Conservation (phyloP, 2,329 filamentous ascomycete species). For the Monosporascus cannonballus region DNA sequence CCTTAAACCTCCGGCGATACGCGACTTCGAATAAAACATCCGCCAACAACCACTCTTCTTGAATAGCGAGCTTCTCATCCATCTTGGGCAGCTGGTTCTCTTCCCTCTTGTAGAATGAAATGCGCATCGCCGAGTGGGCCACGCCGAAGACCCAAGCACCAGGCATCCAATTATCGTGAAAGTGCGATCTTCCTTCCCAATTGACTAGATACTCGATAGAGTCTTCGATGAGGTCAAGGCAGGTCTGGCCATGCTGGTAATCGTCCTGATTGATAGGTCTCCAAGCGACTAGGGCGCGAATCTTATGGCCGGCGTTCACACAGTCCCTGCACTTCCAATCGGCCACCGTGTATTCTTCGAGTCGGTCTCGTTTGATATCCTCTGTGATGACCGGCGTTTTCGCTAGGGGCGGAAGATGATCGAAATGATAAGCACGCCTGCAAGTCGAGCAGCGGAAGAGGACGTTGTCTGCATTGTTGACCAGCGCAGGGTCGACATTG, state of each 20-base stretch:
- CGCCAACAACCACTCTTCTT: constrained; percentile 76
- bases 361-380: constrained; percentile 52
- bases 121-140: constrained; percentile 57
- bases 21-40: constrained; percentile 86
- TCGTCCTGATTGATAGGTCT: constrained; percentile 57
- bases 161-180: constrained; percentile 78
- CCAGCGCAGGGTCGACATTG: constrained; percentile 49
- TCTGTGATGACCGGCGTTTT: constrained; percentile 32
- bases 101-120: constrained; percentile 68
- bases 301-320: constrained; percentile 54
- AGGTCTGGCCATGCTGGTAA: constrained; percentile 46
- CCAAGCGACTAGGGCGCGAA: constrained; percentile 83
- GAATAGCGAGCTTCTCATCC: constrained; percentile 71
- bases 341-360: constrained; percentile 61
- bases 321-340: constrained; percentile 82
- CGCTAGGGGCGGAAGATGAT: constrained; percentile 62
- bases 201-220: constrained; percentile 91
- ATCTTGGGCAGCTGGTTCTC: constrained; percentile 58
- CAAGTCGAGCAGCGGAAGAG: constrained; percentile 80
- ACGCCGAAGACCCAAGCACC: constrained; percentile 84
- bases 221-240: constrained; percentile 59
- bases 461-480: constrained; percentile 72
- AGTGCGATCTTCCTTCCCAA: constrained; percentile 77
- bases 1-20: constrained; percentile 44
- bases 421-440: constrained; percentile 73